Conservation (phyloP, 371 early-diverging fungal species). For the Nematocida sp. region DNA sequence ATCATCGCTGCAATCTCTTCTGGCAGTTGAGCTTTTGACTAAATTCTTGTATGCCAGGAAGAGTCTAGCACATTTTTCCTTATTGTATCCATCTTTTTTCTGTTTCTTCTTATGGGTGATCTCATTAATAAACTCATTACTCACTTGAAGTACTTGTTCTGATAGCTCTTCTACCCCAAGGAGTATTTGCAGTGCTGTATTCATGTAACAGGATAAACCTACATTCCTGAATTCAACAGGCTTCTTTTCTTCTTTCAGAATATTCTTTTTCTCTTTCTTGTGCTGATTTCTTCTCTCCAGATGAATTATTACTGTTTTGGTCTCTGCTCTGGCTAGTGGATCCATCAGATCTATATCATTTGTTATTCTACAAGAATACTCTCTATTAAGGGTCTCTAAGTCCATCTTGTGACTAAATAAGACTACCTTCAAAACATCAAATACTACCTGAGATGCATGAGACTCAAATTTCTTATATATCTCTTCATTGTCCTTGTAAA, state of each 20-base stretch:
- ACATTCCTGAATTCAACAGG: constrained; percentile 48
- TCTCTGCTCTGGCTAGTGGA: constrained; percentile 8
- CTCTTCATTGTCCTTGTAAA: not conserved
- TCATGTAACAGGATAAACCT: constrained; percentile 48
- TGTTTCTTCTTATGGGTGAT: not conserved
- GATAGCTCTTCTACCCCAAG: constrained; percentile 44
- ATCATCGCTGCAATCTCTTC: constrained; percentile 2
- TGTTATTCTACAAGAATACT: not conserved
- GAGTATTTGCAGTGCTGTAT: constrained; percentile 48
- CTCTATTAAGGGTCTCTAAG: not conserved
- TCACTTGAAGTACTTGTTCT: constrained; percentile 1
- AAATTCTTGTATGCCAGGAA: constrained; percentile 23
- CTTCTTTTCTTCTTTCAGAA: not conserved
- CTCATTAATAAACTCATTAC: not conserved
- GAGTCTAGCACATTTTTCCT: constrained; percentile 23
- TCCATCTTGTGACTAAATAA: constrained; percentile 26
- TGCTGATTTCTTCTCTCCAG: not conserved
- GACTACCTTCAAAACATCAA: constrained; percentile 22
- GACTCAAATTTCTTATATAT: constrained; percentile 12
- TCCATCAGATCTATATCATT: not conserved
- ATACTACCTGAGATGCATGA: not conserved
- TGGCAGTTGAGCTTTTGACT: not conserved
- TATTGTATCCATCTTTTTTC: constrained; percentile 31
- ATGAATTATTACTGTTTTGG: not conserved
- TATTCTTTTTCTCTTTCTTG: not conserved